These are phyloP conservation scores for Geranium brycei DNA, from an alignment of 345 rosid genomes.

Conservation along the genomic window DNA sequence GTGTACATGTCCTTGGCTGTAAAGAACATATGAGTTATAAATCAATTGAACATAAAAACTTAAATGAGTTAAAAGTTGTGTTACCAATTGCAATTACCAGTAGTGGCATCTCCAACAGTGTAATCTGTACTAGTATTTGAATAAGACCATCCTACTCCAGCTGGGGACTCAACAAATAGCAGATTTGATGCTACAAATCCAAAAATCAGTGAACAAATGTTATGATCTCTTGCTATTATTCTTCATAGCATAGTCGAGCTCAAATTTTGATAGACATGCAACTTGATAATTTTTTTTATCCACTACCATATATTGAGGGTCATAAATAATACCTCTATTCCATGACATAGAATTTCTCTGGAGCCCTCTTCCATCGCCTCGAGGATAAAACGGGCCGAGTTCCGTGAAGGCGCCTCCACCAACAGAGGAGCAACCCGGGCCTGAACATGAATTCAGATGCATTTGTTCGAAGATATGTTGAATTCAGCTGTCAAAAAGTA, in stretches of 20 bases:
- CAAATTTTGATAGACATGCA: no score
- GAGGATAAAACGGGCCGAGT: slow-evolving; percentile 81
- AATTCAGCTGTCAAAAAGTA: no score
- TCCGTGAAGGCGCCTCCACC: slow-evolving; percentile 97
- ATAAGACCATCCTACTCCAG: slow-evolving; percentile 97
- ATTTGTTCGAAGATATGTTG: no score
- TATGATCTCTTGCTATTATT: no score
- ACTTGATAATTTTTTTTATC: no score
- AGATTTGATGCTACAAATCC: slow-evolving; percentile 61
- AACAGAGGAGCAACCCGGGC: slow-evolving; percentile 89
- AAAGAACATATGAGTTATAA: slow-evolving; percentile 3
- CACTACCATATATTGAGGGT: no score
- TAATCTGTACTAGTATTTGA: slow-evolving; percentile 70
- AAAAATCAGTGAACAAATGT: not conserved
- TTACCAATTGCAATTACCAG: slow-evolving; percentile 26
- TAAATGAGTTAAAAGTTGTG: no score
- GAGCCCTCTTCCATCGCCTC: slow-evolving; percentile 70
- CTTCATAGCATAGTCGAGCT: no score
- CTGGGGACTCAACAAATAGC: slow-evolving; percentile 87
- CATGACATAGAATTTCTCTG: slow-evolving; percentile 71
- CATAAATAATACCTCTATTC: slow-evolving; percentile 51
- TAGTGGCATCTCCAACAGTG: slow-evolving; percentile 50
- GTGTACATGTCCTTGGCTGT: slow-evolving; percentile 62
- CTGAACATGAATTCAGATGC: slow-evolving; percentile 19
- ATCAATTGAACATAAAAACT: no score